Base-by-base conservation (phyloP, 2,329 filamentous ascomycete species). In the Aspergillus unguis region DNA sequence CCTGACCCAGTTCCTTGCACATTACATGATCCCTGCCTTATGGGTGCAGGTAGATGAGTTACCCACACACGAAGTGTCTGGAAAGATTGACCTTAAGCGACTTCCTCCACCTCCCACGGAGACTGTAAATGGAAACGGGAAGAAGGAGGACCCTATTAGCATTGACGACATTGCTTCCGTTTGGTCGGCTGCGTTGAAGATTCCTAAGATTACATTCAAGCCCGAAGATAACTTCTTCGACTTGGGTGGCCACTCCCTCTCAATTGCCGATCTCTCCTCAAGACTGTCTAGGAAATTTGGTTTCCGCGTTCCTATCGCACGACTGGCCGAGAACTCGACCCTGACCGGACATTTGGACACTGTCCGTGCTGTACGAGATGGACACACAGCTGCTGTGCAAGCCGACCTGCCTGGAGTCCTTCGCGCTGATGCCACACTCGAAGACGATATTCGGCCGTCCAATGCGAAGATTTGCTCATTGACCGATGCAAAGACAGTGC, bases 11-110 rank as follows among this genome's bases (percentile, higher is more conserved):
- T 83, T 84, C 57, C 78, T 92, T 29, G 88, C 88, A 1, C 87
- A 89, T 56, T 92, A 92, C 70, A 92, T 92, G 88, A 86, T 92
- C 49, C 88, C 88, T 0, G 79, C 86, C 1, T 70, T 91, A 3
- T 92, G 88, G 88, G 84, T 92, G 35, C 82, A 87, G 62, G 71
- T 92, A 31, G 80, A 86, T 2, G 79, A 81, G 55, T 71, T 92
- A 4, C 88, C 88, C 0, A 91, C 87, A 0, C 85, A 90, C 60
- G 84, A 83, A 45, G 88, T 92, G 1, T 92, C 88, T 10, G 88
- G 88, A 23, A 92, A 92, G 72, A 83, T 85, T 23, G 86, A 92
- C 61, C 76, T 88, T 51, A 89, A 89, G 67, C 77, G 80, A 9
- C 77, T 92, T 10, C 88, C 88, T 28, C 74, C 83, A 0, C 87